These are phyloP conservation scores for Aspergillus texensis DNA, from an alignment of 2,329 filamentous ascomycete species.

Conservation along the genomic window DNA sequence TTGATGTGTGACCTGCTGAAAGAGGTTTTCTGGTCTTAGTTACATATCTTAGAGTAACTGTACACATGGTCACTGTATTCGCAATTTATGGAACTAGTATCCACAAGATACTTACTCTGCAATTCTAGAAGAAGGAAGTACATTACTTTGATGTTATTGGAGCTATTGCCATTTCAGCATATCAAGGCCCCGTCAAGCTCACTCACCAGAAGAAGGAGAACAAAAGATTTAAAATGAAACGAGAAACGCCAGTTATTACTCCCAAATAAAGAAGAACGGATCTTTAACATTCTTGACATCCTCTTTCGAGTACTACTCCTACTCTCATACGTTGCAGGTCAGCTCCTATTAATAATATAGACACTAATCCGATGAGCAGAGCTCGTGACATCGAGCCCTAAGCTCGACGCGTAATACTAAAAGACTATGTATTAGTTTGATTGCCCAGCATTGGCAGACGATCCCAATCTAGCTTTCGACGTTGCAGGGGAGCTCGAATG, in stretches of 20 bases:
- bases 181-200: background rate
- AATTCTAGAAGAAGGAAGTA: background rate
- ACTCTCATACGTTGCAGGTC: slow-evolving; percentile 22
- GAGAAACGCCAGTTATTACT: background rate
- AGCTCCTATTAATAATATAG: slow-evolving; percentile 40
- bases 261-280: background rate
- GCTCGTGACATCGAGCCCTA: slow-evolving; percentile 43
- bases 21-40: slow-evolving; percentile 32
- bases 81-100: background rate
- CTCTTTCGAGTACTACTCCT: background rate
- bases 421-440: background rate
- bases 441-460: background rate
- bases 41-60: background rate
- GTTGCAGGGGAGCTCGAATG: background rate
- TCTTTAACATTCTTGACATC: background rate
- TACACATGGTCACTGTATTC: background rate
- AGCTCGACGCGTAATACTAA: slow-evolving; percentile 51
- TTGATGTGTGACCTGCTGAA: slow-evolving; percentile 43
- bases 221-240: background rate
- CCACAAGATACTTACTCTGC: too few species aligned
- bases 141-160: background rate
- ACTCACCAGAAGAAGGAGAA: background rate
- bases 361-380: slow-evolving; percentile 42
- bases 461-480: background rate
- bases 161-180: background rate